Conservation (phyloP, 2,329 filamentous ascomycete genomes). For the Grosmannia penicillata region DNA sequence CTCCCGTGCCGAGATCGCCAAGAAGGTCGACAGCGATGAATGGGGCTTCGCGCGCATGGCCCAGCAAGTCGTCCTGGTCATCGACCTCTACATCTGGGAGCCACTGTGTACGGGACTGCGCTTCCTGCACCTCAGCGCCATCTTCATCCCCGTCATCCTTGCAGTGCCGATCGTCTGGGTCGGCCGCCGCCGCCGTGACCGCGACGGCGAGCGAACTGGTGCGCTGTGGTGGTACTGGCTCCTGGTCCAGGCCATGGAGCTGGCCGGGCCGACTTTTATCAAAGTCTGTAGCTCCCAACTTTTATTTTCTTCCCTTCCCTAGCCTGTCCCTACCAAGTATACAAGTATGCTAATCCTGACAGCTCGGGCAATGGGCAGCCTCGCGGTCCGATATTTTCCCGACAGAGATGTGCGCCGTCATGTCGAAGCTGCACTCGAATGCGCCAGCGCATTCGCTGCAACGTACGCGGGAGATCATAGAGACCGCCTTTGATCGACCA, state of each 20-base stretch:
- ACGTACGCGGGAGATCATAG: slow-evolving; percentile 64
- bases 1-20: slow-evolving; percentile 63
- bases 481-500: slow-evolving; percentile 59
- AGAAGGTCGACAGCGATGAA: slow-evolving; percentile 48
- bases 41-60: slow-evolving; percentile 41
- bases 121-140: slow-evolving; percentile 73
- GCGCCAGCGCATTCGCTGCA: slow-evolving; percentile 81
- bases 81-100: slow-evolving; percentile 67
- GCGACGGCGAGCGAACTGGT: slow-evolving; percentile 62
- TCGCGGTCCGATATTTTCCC: slow-evolving; percentile 95
- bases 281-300: slow-evolving; percentile 47
- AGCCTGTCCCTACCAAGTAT: too few species aligned
- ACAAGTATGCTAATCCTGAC: slow-evolving; percentile 1
- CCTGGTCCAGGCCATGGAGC: slow-evolving; percentile 78
- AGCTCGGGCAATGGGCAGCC: slow-evolving; percentile 96
- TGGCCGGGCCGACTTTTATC: slow-evolving; percentile 89
- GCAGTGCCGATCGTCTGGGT: slow-evolving; percentile 71
- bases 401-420: slow-evolving; percentile 74
- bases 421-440: slow-evolving; percentile 91
- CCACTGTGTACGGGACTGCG: slow-evolving; percentile 74
- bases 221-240: slow-evolving; percentile 93
- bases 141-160: slow-evolving; percentile 82
- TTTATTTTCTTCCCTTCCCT: too few species aligned
- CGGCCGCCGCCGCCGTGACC: slow-evolving; percentile 45
- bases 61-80: slow-evolving; percentile 45